phyloP scores from a whole-genome alignment of 352 stramenopile genomes.

The Pythium rishiriense region DNA sequence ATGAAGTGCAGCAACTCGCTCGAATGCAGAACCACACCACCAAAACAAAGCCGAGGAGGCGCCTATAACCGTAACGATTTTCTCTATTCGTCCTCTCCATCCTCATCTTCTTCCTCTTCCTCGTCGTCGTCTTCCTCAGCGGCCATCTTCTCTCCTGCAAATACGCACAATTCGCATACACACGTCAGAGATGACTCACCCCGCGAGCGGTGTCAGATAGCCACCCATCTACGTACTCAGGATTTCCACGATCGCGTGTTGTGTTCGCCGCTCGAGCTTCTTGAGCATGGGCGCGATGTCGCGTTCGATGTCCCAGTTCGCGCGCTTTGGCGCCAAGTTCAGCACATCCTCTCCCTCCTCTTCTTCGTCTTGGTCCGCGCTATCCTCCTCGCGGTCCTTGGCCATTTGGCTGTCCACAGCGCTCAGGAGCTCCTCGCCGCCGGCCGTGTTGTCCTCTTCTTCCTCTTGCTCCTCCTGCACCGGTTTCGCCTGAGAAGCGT shows the following conservation, averaged over 20 bases:
- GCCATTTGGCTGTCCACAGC: conserved; percentile 23
- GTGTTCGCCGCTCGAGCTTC: conserved; percentile 83
- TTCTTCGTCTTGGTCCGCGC: conserved; percentile 37
- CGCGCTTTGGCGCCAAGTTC: conserved; percentile 77
- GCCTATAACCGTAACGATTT: conserved; percentile 6
- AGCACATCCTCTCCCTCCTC: conserved; percentile 65
- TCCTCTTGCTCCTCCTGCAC: conserved; percentile 20
- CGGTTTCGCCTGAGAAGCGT: conserved; percentile 6
- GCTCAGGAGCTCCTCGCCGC: conserved; percentile 15
- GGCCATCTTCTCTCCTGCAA: conserved; percentile 77
- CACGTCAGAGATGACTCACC: conserved; percentile 14
- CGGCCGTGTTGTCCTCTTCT: conserved; percentile 26
- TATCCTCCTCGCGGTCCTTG: conserved; percentile 17
- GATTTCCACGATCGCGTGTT: conserved; percentile 87
- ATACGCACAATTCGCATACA: background rate
- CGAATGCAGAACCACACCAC: background rate
- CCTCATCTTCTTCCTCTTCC: conserved; percentile 57
- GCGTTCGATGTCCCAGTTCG: conserved; percentile 88
- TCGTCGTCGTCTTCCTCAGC: conserved; percentile 65
- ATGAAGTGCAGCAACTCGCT: background rate
- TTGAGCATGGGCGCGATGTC: conserved; percentile 87
- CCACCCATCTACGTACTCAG: conserved; percentile 45
- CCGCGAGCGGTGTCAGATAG: no score
- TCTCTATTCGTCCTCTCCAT: conserved; percentile 28
- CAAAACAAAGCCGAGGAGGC: background rate